These are phyloP conservation scores for Alternaria dauci DNA, from an alignment of 2,329 filamentous ascomycete species.

Conservation along the genomic window DNA sequence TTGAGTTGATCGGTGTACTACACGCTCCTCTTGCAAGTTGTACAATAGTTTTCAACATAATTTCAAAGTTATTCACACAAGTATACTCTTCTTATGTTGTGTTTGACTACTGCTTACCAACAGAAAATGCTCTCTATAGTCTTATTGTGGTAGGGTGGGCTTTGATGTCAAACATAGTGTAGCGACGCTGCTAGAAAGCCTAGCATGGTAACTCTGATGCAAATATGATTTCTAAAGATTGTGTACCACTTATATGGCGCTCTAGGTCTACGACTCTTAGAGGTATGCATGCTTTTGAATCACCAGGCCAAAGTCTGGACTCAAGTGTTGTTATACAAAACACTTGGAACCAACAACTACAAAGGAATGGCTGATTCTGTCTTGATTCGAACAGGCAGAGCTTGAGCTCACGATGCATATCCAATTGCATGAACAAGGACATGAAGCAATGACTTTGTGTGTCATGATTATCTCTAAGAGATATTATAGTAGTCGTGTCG, in stretches of 20 bases:
- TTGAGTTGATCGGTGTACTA: rapidly evolving
- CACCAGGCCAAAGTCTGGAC: not conserved
- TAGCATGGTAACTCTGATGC: not conserved
- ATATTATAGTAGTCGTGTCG: not conserved
- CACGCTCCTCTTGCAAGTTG: not conserved
- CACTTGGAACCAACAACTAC: not conserved
- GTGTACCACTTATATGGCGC: not conserved
- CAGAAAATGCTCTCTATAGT: not conserved
- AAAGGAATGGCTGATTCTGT: not conserved
- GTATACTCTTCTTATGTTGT: not conserved
- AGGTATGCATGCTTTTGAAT: rapidly evolving
- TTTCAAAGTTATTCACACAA: too few species aligned
- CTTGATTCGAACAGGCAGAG: not conserved
- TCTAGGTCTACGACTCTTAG: rapidly evolving
- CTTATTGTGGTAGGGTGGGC: not conserved
- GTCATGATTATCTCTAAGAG: too few species aligned
- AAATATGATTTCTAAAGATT: not conserved
- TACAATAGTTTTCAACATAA: not conserved
- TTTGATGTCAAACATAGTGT: not conserved
- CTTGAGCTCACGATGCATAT: too few species aligned
- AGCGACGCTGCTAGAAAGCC: too few species aligned
- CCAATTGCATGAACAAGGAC: not conserved
- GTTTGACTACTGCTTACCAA: rapidly evolving
- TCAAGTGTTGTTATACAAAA: not conserved
- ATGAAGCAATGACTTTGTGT: not conserved